These are phyloP conservation scores for Primulina huaijiensis DNA, from an alignment of 257 asterid species.

Conservation along the genomic window DNA sequence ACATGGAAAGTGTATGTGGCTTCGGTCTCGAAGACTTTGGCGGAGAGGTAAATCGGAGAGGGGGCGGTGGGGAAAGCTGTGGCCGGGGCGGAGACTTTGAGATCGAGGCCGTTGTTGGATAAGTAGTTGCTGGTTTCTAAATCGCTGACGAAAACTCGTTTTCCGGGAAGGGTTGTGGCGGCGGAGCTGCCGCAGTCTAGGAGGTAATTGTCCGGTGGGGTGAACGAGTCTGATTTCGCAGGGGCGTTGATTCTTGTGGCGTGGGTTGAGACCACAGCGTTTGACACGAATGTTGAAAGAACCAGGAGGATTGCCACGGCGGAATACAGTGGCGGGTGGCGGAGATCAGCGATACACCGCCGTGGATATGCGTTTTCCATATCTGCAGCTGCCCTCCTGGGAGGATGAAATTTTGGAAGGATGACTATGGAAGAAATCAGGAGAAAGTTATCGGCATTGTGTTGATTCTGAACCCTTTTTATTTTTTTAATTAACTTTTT, in stretches of 20 bases:
- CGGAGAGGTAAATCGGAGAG: constrained; percentile 49
- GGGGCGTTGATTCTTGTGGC: constrained; percentile 38
- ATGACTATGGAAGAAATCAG: constrained; percentile 12
- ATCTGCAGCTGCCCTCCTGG: constrained; percentile 36
- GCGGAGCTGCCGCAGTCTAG: constrained; percentile 53
- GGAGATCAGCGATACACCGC: constrained; percentile 1
- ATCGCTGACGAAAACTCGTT: constrained; percentile 45
- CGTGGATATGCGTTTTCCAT: constrained; percentile 16
- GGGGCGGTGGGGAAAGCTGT: constrained; percentile 33
- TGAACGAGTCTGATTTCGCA: constrained; percentile 44
- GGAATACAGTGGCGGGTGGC: constrained; percentile 9
- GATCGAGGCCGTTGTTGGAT: constrained; percentile 37
- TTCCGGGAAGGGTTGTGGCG: constrained; percentile 35
- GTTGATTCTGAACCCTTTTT: background rate
- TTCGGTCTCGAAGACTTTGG: constrained; percentile 44
- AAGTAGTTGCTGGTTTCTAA: constrained; percentile 34
- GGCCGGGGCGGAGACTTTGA: constrained; percentile 32
- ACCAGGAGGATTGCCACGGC: constrained; percentile 23
- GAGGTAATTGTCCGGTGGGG: constrained; percentile 60
- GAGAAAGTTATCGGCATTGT: constrained; percentile 2
- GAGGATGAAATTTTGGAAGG: constrained; percentile 23
- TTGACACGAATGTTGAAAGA: background rate
- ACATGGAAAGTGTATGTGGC: constrained; percentile 45
- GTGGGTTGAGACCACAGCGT: constrained; percentile 9
- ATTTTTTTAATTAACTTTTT: background rate